Base-by-base conservation (phyloP, 352 stramenopile species). In the Phytophthora agathidicida region DNA sequence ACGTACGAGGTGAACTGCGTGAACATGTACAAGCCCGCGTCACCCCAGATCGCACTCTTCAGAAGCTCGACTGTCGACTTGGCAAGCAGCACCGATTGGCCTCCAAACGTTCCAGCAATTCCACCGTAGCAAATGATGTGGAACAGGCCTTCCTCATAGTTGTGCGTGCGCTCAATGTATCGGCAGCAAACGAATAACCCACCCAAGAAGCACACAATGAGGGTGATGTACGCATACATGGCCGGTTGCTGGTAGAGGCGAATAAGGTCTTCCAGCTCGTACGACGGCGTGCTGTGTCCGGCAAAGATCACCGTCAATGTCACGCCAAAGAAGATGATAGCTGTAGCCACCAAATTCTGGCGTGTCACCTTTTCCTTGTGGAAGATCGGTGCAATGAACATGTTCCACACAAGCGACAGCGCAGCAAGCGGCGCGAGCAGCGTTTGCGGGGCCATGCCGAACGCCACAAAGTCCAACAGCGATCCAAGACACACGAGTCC, bases 391-490 rank as follows among this genome's bases (percentile, higher is more conserved):
- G 91, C 90, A 50, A 97, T 93, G 32, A 97, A 84, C 70, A 96
- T 93, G 65, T 97, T 97, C 83, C 88, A 97, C 7, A 96, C 91
- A 11, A 97, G 76, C 37, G 85, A 95, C 16, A 97, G 69, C 19
- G 91, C 88, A 4, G 89, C 91, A 41, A 97, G 75, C 17, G 89
- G 89, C 31, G 87, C 89, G n/a, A 97, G 55, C 14, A 97, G 69
- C 11, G 89, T 96, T 71, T 96, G 86, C 9, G 91, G 89, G 2
- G 91, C 91, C 83, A 97, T 93, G 11, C 91, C 90, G 56, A 97
- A 96, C 2, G 89, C 89, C 7, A 97, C 78, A 64, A 97, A 97
- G 73, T 97, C 91, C 13, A 96, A 65, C 7, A 96, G 71, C 16
- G 84, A 94, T 32, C 88, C 88, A 19, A 94, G 58, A 32, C 80